Percentiles rank a stretch among this genome's conserved stretches.
Evolutionary conservation across 257 asterid genomes (phyloP).

Genomic region (Galeopsis tetrahit): DNA sequence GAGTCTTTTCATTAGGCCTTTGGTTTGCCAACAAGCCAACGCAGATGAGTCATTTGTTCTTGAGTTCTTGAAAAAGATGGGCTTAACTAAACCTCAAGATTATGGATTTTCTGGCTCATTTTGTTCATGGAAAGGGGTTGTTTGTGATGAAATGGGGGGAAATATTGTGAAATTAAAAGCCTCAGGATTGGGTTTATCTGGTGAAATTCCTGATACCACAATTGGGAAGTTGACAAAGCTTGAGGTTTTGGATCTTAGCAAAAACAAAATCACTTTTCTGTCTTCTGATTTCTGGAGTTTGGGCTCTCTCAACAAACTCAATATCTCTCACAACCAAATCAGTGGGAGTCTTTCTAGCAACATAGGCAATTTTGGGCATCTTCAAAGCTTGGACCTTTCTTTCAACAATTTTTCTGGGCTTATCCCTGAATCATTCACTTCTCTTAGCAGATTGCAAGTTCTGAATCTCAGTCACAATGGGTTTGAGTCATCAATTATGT

Average conservation of each 20-base stretch:
- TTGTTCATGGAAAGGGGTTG: constrained; percentile 80
- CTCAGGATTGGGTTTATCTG: constrained; percentile 75
- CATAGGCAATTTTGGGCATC: constrained; percentile 77
- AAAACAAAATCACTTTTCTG: constrained; percentile 64
- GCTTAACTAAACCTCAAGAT: constrained; percentile 42
- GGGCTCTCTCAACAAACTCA: constrained; percentile 65
- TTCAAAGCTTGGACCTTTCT: constrained; percentile 78
- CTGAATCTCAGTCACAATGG: constrained; percentile 67
- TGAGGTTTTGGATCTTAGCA: constrained; percentile 80
- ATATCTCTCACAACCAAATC: constrained; percentile 70
- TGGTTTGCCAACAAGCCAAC: constrained; percentile 61
- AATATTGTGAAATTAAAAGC: constrained; percentile 53
- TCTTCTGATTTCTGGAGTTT: constrained; percentile 97
- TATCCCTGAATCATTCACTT: constrained; percentile 75
- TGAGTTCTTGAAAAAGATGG: constrained; percentile 76
- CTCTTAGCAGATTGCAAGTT: constrained; percentile 57
- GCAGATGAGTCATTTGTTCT: constrained; percentile 70
- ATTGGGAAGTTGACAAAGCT: constrained; percentile 77
- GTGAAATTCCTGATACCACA: constrained; percentile 80
- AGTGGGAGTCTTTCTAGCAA: constrained; percentile 67
- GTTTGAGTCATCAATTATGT: constrained; percentile 57
- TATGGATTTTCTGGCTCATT: constrained; percentile 58
- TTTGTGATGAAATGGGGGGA: constrained; percentile 64
- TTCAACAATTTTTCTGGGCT: constrained; percentile 72
- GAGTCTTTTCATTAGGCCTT: constrained; percentile 51